phyloP scores from a whole-genome alignment of 176 grass and related monocot species.

The Paspalum notatum region DNA sequence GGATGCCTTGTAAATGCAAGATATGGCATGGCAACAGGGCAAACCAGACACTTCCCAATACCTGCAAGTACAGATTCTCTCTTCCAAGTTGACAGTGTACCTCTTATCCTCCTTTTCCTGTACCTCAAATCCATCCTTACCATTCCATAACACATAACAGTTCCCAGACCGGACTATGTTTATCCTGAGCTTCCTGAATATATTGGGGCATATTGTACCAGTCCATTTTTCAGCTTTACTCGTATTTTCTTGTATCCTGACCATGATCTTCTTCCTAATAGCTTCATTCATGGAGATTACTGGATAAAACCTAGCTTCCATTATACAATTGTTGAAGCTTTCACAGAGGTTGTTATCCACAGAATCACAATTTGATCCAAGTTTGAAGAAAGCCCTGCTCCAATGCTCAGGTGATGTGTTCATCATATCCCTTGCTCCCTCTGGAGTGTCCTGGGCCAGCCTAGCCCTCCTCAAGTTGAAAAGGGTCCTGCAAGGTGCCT shows the following conservation, averaged over 20 bases:
- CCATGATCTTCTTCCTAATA: neutral
- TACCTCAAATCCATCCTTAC: neutral
- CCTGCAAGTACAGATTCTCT: neutral
- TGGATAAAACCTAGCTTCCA: too few relatives aligned
- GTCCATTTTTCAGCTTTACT: neutral
- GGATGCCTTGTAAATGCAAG: too few relatives aligned
- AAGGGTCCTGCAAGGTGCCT: neutral
- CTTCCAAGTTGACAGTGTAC: neutral
- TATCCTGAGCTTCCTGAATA: neutral
- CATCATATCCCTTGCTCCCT: neutral
- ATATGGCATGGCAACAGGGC: neutral
- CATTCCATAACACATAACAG: neutral
- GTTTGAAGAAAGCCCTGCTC: neutral
- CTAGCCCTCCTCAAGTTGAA: neutral
- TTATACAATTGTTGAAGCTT: too few relatives aligned
- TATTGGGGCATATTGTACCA: neutral
- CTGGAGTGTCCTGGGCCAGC: neutral
- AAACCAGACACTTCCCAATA: neutral
- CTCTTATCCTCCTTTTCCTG: neutral
- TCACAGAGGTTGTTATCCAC: too few relatives aligned
- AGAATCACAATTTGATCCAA: too few relatives aligned
- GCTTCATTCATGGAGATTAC: neutral
- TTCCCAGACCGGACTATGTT: neutral
- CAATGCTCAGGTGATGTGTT: neutral
- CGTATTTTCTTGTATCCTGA: neutral